Percentiles rank a stretch among this genome's conserved stretches.
Conservation (phyloP, 139 green algal species). For the Diplosphaera chodatii region DNA sequence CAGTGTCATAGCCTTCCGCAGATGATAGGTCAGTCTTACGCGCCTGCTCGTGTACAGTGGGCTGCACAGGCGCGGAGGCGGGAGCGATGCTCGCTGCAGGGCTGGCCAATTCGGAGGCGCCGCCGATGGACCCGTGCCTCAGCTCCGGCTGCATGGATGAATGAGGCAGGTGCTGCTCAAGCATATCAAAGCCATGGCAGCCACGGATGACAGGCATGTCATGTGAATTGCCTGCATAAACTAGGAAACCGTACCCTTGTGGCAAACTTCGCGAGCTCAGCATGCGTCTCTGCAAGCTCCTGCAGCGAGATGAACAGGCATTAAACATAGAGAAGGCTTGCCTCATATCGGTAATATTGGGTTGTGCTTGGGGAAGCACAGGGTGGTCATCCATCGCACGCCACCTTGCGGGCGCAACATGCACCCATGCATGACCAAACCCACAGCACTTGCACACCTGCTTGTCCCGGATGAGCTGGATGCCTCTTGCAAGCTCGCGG, state of each 20-base stretch:
- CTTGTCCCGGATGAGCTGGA: slow-evolving; percentile 49
- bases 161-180: too few species aligned
- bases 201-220: too few species aligned
- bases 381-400: too few species aligned
- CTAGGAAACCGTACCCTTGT: too few species aligned
- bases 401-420: too few species aligned
- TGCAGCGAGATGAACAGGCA: not conserved
- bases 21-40: too few species aligned
- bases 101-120: not conserved
- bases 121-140: not conserved
- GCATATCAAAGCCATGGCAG: too few species aligned
- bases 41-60: not conserved
- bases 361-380: too few species aligned
- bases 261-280: slow-evolving; percentile 41
- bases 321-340: too few species aligned
- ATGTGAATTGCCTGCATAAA: too few species aligned
- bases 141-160: not conserved
- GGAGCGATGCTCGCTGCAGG: not conserved
- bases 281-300: slow-evolving; percentile 41
- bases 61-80: not conserved
- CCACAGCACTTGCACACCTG: slow-evolving; percentile 18
- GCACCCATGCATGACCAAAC: not conserved
- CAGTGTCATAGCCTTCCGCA: too few species aligned
- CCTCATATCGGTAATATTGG: too few species aligned
- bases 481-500: slow-evolving; percentile 32